Conservation (phyloP, 2,329 filamentous ascomycete genomes). For the Aspergillus amoenus region DNA sequence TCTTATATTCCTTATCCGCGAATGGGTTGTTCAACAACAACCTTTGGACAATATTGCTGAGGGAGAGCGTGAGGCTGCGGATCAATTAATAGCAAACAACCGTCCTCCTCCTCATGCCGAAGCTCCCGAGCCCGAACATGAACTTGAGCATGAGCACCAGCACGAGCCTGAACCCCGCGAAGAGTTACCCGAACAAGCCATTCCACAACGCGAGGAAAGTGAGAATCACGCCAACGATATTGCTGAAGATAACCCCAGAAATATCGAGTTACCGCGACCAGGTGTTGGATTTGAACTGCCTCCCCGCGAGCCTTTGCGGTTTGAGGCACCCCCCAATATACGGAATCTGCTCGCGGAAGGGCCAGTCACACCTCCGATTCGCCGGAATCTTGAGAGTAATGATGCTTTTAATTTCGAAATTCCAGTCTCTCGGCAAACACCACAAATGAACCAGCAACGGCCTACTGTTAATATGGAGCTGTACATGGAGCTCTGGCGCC, state of each 20-base stretch:
- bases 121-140: conserved; percentile 11
- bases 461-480: conserved; percentile 47
- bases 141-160: too few relatives aligned
- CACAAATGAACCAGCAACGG: conserved; percentile 15
- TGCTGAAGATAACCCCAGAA: conserved; percentile 1
- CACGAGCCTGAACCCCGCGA: conserved; percentile 13
- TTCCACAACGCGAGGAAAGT: not conserved
- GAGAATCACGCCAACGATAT: conserved; percentile 13
- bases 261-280: conserved; percentile 9
- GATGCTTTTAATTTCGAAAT: conserved; percentile 9
- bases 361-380: not conserved
- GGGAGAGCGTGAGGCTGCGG: conserved; percentile 50
- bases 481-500: conserved; percentile 57
- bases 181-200: conserved; percentile 14
- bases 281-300: conserved; percentile 8
- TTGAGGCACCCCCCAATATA: not conserved
- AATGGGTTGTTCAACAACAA: conserved; percentile 98
- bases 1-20: conserved; percentile 90
- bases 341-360: conserved; percentile 2
- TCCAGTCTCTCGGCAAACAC: conserved; percentile 5
- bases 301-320: conserved; percentile 8
- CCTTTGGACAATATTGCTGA: conserved; percentile 82
- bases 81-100: conserved; percentile 45
- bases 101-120: conserved; percentile 27
- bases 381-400: conserved; percentile 5